phyloP scores from a whole-genome alignment of 2,329 filamentous ascomycete species.

The Cordyceps cateniannulata region DNA sequence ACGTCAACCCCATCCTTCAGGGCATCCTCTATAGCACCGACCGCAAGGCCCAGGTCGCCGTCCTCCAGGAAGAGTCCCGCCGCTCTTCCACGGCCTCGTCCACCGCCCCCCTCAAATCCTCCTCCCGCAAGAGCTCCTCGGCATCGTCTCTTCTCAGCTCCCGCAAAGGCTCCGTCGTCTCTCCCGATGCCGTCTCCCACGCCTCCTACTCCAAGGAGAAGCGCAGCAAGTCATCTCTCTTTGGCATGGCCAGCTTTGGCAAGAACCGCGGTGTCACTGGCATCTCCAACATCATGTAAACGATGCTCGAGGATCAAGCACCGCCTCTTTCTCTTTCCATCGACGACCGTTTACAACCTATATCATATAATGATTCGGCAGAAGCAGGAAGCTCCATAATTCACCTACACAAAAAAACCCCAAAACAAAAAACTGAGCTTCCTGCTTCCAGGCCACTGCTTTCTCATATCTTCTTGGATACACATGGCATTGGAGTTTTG shows the following conservation, averaged over 20 bases:
- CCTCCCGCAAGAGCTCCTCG: not conserved
- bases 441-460: not conserved
- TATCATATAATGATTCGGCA: constrained; percentile 6
- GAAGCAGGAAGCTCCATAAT: not conserved
- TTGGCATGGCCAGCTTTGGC: constrained; percentile 4
- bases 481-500: constrained; percentile 5
- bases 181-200: not conserved
- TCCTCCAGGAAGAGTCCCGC: constrained; percentile 9
- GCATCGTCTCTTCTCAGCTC: too few species aligned
- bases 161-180: constrained; percentile 1
- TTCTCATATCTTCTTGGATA: constrained; percentile 3
- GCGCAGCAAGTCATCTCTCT: constrained; percentile 1
- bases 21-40: constrained; percentile 15
- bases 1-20: constrained; percentile 16
- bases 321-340: not conserved
- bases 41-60: constrained; percentile 11
- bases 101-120: not conserved
- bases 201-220: constrained; percentile 1
- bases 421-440: too few species aligned
- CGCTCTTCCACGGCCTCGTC: not conserved
- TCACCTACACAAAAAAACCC: too few species aligned
- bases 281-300: not conserved
- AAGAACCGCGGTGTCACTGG: not conserved
- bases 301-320: not conserved
- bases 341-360: constrained; percentile 5